Evolutionary conservation across 257 asterid genomes (phyloP).

Genomic region (Nicotiana tomentosiformis): DNA sequence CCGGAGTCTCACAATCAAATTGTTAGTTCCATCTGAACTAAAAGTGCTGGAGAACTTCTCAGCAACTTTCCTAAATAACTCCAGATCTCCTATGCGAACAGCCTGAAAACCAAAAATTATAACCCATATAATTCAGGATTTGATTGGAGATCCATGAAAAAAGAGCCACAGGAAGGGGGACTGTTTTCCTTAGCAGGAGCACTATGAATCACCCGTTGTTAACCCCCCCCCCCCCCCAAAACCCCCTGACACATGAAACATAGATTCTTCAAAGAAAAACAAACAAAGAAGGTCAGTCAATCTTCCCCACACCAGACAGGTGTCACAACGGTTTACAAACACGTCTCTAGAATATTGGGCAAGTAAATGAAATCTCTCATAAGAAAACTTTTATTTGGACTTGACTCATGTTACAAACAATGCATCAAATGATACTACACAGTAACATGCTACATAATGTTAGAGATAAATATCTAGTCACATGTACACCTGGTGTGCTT

Average conservation of each 20-base stretch:
- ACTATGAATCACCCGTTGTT: background rate
- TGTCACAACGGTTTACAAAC: background rate
- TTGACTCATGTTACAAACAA: background rate
- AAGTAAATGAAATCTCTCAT: background rate
- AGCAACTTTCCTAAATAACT: conserved; percentile 64
- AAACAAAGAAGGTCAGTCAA: background rate
- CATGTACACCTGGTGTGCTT: background rate
- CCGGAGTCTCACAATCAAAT: conserved; percentile 77
- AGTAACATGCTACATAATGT: background rate
- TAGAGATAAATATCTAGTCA: background rate
- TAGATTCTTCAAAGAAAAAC: background rate
- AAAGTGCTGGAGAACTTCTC: conserved; percentile 75
- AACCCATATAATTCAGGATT: conserved; percentile 2
- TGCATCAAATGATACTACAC: background rate
- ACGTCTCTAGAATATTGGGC: background rate
- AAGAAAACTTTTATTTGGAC: background rate
- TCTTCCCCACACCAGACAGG: background rate
- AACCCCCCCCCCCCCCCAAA: background rate
- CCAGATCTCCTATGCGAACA: conserved; percentile 84
- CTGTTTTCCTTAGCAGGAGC: background rate
- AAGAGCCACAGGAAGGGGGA: background rate
- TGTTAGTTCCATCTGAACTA: conserved; percentile 67
- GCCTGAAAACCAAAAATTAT: conserved; percentile 49
- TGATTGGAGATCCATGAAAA: background rate
- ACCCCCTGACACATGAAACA: background rate